Evolutionary conservation across 805 yeast genomes (phyloP).

Genomic region (Danielia reshetovae): DNA sequence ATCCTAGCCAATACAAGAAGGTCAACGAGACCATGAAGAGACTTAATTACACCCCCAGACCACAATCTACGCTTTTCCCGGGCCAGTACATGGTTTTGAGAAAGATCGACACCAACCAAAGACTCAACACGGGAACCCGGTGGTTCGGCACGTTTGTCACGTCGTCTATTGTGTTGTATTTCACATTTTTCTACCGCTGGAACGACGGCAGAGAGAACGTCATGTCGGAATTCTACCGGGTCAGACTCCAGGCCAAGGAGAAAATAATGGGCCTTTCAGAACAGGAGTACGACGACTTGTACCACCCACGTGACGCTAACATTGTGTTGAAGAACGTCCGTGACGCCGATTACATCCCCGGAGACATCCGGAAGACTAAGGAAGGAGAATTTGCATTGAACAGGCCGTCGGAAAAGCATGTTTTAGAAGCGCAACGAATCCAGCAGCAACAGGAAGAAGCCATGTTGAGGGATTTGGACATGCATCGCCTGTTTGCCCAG

Average conservation of each 20-base stretch:
- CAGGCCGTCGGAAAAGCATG: constrained; percentile 68
- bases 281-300: constrained; percentile 61
- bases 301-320: constrained; percentile 39
- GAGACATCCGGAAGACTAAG: constrained; percentile 37
- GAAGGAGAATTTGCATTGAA: constrained; percentile 51
- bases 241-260: constrained; percentile 55
- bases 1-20: constrained; percentile 62
- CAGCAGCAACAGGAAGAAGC: constrained; percentile 64
- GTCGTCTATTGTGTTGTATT: constrained; percentile 48
- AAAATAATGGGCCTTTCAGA: constrained; percentile 51
- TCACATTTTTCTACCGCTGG: constrained; percentile 77
- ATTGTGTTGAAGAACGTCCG: constrained; percentile 40
- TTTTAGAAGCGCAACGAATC: constrained; percentile 68
- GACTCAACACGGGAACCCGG: constrained; percentile 59
- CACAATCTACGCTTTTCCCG: constrained; percentile 67
- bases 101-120: constrained; percentile 47
- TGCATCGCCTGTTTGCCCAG: constrained; percentile 18
- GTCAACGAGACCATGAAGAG: constrained; percentile 71
- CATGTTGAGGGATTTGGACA: constrained; percentile 32
- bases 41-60: constrained; percentile 75
- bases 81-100: constrained; percentile 74
- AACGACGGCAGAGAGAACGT: constrained; percentile 79
- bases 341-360: constrained; percentile 41
- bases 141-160: constrained; percentile 51
- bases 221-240: constrained; percentile 62